Evolutionary conservation across 2,329 filamentous ascomycete genomes (phyloP), one percentile per base, ranked within the genome.

Genomic region (Fusarium dlaminii): DNA sequence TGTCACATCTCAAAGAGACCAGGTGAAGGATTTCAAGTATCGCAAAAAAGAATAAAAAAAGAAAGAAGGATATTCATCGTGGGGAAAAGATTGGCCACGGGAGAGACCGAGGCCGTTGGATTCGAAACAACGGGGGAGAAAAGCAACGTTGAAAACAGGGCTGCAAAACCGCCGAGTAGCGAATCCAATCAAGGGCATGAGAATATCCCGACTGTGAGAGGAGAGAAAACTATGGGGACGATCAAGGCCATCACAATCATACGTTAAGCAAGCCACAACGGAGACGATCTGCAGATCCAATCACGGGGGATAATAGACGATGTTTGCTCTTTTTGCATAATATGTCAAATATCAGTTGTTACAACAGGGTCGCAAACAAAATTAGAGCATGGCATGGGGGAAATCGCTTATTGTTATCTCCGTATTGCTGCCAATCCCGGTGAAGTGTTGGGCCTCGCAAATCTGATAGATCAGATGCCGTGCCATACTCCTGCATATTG

Each of bases 391-490:
- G 34, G 49, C n/a, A n/a, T n/a, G n/a, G n/a, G n/a, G n/a, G n/a
- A n/a, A 12, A 32, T 29, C 46, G 30, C 51, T 54, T 54, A 29
- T 42, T 61, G n/a, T 36, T 59, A 51, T 48, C 39, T 24, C n/a
- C 49, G 40, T 58, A 49, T 29, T 29, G 17, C 55, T 58, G 10
- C 55, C 40, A 58, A 36, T 58, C 30, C 20, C 4, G 11, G 36
- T 37, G 8, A 10, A 32, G 17, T 22, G 36, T 61, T 64, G 24
- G 36, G 13, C 4, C n/a, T 36, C 43, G 61, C 37, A 37, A 52
- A 64, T 62, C 62, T 62, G 62, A 64, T 49, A 62, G 24, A 64
- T 64, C 62, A 51, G 45, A 43, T 61, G 12, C 42, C 20, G 54
- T n/a, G 54, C 54, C 40, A 32, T 29, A 13, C 52, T 63, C 37